Percentiles rank a stretch among this genome's conserved stretches.
phyloP scores from a whole-genome alignment of 352 stramenopile species.

The Albugo candida region DNA sequence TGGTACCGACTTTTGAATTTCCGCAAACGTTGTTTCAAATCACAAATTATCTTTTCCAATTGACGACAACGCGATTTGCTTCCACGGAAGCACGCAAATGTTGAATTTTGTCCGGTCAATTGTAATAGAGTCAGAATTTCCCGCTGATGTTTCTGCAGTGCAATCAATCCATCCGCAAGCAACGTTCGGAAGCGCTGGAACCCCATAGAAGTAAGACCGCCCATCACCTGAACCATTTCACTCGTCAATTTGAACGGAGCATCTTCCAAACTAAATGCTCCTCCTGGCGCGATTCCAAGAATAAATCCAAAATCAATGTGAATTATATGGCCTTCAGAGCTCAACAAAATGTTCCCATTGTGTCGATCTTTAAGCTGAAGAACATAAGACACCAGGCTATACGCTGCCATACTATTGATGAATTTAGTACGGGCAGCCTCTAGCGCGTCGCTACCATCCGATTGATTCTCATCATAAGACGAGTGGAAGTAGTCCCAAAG shows the following conservation, averaged over 20 bases:
- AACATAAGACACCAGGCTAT: slow-evolving; percentile 95
- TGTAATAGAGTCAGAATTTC: slow-evolving; percentile 90
- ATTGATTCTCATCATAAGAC: slow-evolving; percentile 22
- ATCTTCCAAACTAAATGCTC: slow-evolving; percentile 93
- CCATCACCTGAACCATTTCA: slow-evolving; percentile 95
- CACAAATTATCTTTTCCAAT: slow-evolving; percentile 31
- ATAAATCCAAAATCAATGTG: slow-evolving; percentile 99
- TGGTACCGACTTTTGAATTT: slow-evolving; percentile 43
- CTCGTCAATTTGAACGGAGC: slow-evolving; percentile 98
- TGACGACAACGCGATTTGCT: slow-evolving; percentile 7
- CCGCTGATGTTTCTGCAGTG: slow-evolving; percentile 82
- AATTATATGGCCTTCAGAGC: slow-evolving; percentile 88
- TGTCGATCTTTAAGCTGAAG: slow-evolving; percentile 96
- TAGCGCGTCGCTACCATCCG: slow-evolving; percentile 17
- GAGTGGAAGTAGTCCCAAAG: slow-evolving; percentile 82
- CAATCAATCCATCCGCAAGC: slow-evolving; percentile 86
- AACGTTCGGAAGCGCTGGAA: slow-evolving; percentile 84
- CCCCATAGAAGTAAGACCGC: slow-evolving; percentile 59
- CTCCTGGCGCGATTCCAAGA: slow-evolving; percentile 91
- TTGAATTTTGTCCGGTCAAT: slow-evolving; percentile 87
- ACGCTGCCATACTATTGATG: slow-evolving; percentile 88
- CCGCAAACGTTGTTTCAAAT: slow-evolving; percentile 45
- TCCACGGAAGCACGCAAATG: slow-evolving; percentile 86
- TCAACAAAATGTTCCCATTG: slow-evolving; percentile 98
- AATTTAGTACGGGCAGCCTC: slow-evolving; percentile 80